These are phyloP conservation scores for Salix arbutifolia DNA, from an alignment of 345 rosid species.

Conservation along the genomic window DNA sequence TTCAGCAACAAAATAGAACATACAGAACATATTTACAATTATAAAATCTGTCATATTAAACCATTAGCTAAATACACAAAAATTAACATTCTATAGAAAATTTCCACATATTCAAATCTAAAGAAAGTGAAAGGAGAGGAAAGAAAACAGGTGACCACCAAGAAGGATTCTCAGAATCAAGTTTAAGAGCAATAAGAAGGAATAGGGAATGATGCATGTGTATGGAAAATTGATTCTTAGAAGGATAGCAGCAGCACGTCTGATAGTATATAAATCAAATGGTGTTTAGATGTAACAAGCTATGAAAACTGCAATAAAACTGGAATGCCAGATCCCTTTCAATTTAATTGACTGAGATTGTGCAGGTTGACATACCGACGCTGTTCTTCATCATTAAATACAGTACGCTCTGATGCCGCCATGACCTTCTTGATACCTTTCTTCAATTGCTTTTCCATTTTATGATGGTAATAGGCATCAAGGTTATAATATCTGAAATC, in stretches of 20 bases:
- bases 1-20: too few species aligned
- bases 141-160: not conserved
- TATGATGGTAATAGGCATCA: conserved; percentile 68
- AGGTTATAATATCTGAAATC: conserved; percentile 72
- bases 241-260: not conserved
- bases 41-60: too few species aligned
- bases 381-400: conserved; percentile 92
- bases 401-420: conserved; percentile 57
- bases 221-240: not conserved
- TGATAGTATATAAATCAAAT: not conserved
- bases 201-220: not conserved
- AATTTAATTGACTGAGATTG: not conserved
- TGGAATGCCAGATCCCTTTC: not conserved
- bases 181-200: not conserved
- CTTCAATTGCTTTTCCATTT: conserved; percentile 68
- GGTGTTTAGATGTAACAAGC: too few species aligned
- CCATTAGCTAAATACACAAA: too few species aligned
- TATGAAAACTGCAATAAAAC: not conserved
- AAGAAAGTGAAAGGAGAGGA: not conserved
- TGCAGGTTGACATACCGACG: conserved; percentile 53
- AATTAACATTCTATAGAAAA: too few species aligned
- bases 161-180: not conserved
- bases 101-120: not conserved
- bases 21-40: too few species aligned
- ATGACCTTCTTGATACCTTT: conserved; percentile 63